Evolutionary conservation across 352 stramenopile species (phyloP).

Genomic region (Pythium grandisporangium): DNA sequence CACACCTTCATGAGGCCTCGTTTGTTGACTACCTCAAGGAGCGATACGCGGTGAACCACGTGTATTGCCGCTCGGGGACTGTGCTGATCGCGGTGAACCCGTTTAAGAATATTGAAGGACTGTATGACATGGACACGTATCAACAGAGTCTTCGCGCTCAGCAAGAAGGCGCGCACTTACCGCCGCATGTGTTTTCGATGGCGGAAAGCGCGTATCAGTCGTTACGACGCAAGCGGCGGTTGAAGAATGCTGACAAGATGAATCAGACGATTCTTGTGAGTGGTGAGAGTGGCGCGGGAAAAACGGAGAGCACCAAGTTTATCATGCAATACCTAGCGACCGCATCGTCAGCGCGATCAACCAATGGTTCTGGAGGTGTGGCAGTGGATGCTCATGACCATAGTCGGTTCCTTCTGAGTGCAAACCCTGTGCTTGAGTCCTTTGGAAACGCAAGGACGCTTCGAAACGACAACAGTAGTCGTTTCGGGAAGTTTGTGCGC

Average conservation of each 20-base stretch:
- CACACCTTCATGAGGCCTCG: constrained; percentile 68
- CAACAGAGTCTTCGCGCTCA: constrained; percentile 11
- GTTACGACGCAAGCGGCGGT: constrained; percentile 17
- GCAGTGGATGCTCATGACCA: background rate
- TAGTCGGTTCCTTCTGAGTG: constrained; percentile 51
- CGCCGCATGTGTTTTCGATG: constrained; percentile 77
- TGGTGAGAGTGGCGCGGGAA: constrained; percentile 33
- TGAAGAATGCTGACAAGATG: constrained; percentile 25
- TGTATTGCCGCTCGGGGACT: constrained; percentile 66
- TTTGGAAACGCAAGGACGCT: constrained; percentile 77
- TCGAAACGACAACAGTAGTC: constrained; percentile 79
- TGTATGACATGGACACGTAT: constrained; percentile 51
- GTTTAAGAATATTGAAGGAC: constrained; percentile 55
- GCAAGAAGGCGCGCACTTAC: constrained; percentile 22
- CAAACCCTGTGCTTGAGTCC: constrained; percentile 82
- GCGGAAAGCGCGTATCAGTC: constrained; percentile 64
- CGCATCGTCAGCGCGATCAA: no score
- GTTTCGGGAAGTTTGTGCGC: constrained; percentile 84
- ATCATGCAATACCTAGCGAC: constrained; percentile 63
- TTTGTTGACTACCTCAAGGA: constrained; percentile 76
- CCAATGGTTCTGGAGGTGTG: constrained; percentile 27
- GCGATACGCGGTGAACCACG: constrained; percentile 57
- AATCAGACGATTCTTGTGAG: constrained; percentile 39
- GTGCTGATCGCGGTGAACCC: constrained; percentile 78
- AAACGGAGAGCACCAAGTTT: constrained; percentile 59